Base-by-base conservation (phyloP, 495 filamentous ascomycete species). In the Symbiotaphrina buchneri region DNA sequence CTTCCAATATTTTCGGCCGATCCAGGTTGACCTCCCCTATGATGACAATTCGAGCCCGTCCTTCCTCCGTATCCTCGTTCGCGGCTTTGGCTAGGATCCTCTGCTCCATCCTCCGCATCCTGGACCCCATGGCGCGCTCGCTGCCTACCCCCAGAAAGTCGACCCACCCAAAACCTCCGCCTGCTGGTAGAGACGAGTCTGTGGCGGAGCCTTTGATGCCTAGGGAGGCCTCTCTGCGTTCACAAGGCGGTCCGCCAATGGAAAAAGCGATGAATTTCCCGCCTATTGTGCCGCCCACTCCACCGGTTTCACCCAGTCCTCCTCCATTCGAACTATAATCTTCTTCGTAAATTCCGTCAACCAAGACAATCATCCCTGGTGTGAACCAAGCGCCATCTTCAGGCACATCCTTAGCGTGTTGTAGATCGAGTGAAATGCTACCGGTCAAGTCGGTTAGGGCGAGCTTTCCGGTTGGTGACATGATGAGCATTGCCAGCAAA, bases 341-440 rank as follows among this genome's bases (percentile, higher is more conserved):
- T 47, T 94, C 87, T 50, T 92, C 83, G 45, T 95, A 97, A 14
- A 82, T 64, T 2, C 87, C 87, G 43, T 95, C 90, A 5, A 94
- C 68, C 18, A 95, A 59, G 2, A 94, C 75, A 35, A 97, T 80
- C 80, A 92, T 93, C 1, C 87, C 87, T 0, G 87, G 84, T 0
- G 70, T 65, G 43, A 93, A 90, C 75, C 80, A 95, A 5, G 75
- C 74, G 11, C 76, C 82, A 39, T 90, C 71, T 37, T 79, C 68
- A 1, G 83, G 84, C 36, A 92, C 71, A 22, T 75, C 64, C 14
- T 68, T 65, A 0, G 83, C 81, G 42, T 87, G 75, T 11, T 70
- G 67, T 11, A 94, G 50, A 39, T 94, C 81, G 10, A 97, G 59
- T 6, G 65, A 56, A 39, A 95, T 90, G 30, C 75, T 80, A 17